Evolutionary conservation across 306 rosid genomes (phyloP).

Genomic region (Spatholobus suberectus): DNA sequence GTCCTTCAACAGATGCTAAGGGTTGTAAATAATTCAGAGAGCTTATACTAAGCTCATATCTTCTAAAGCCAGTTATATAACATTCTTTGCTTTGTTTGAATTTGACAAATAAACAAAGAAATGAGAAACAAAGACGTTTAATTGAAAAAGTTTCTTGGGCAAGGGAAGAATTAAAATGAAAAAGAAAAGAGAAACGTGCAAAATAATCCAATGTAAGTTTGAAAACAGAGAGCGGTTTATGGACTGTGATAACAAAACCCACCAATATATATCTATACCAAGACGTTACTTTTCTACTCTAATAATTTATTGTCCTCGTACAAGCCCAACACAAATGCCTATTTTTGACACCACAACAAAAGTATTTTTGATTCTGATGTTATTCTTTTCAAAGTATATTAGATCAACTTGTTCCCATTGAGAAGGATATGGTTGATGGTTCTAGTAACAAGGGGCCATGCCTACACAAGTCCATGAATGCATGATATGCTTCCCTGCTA

Average conservation of each 20-base stretch:
- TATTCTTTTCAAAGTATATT: slow-evolving; percentile 14
- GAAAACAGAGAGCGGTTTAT: slow-evolving; percentile 16
- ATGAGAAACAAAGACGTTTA: not conserved
- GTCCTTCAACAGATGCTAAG: not conserved
- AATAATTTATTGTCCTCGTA: slow-evolving; percentile 23
- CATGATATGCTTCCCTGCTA: slow-evolving; percentile 17
- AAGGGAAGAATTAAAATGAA: not conserved
- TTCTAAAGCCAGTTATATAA: not conserved
- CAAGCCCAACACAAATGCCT: slow-evolving; percentile 28
- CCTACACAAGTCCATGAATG: slow-evolving; percentile 15
- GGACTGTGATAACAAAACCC: not conserved
- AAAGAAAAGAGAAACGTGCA: not conserved
- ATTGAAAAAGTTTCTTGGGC: not conserved
- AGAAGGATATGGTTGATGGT: slow-evolving; percentile 50
- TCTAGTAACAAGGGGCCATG: slow-evolving; percentile 43
- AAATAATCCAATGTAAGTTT: not conserved
- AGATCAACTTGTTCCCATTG: slow-evolving; percentile 36
- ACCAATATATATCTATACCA: slow-evolving; percentile 4
- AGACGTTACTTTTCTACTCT: not conserved
- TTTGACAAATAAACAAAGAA: slow-evolving; percentile 2
- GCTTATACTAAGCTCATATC: slow-evolving; percentile 2
- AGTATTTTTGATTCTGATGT: slow-evolving; percentile 40
- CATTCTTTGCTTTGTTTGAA: not conserved
- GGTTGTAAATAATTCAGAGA: not conserved
- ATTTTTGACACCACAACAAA: slow-evolving; percentile 43